A percentile compares a stretch with the other conserved stretches of the same genome.
Evolutionary conservation across 1,139 yeast genomes (phyloP).

Genomic region (Taphrina betulina): DNA sequence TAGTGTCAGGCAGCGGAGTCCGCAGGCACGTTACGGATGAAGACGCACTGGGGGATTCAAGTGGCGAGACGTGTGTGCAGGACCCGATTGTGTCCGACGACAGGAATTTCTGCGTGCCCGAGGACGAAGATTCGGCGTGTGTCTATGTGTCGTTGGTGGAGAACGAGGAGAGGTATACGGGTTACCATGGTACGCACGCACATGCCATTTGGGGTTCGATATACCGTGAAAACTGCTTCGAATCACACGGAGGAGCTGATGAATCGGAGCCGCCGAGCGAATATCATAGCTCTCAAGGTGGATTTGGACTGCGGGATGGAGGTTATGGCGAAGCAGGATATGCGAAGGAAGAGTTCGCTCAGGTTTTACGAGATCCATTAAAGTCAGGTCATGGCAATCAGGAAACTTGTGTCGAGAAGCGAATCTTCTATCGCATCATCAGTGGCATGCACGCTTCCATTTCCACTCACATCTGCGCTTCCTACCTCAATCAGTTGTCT

Average conservation of each 20-base stretch:
- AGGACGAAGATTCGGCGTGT: slow-evolving; percentile 56
- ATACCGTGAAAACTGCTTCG: slow-evolving; percentile 86
- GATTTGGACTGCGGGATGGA: neutral
- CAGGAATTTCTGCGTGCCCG: slow-evolving; percentile 59
- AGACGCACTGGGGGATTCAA: slow-evolving; percentile 47
- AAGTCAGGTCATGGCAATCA: slow-evolving; percentile 36
- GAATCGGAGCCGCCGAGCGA: slow-evolving; percentile 36
- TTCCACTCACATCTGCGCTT: slow-evolving; percentile 88
- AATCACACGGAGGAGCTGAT: slow-evolving; percentile 40
- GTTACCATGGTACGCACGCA: slow-evolving; percentile 90
- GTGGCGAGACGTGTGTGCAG: slow-evolving; percentile 42
- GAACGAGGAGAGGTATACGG: slow-evolving; percentile 95
- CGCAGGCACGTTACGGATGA: too few species aligned
- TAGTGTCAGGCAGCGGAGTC: too few species aligned
- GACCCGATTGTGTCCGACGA: slow-evolving; percentile 32
- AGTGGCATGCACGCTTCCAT: slow-evolving; percentile 97
- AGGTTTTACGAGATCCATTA: slow-evolving; percentile 21
- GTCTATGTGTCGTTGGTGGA: slow-evolving; percentile 82
- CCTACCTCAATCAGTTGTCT: slow-evolving; percentile 68
- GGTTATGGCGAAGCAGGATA: slow-evolving; percentile 7
- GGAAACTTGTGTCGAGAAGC: slow-evolving; percentile 65
- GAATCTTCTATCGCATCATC: slow-evolving; percentile 78
- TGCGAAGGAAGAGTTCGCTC: slow-evolving; percentile 11
- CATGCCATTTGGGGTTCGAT: slow-evolving; percentile 91
- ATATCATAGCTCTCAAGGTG: neutral